A percentile compares a stretch with the other conserved stretches of the same genome.
These are phyloP conservation scores for Exobasidium cylindrosporum DNA, from an alignment of 1,284 basidiomycete genomes.

Conservation along the genomic window DNA sequence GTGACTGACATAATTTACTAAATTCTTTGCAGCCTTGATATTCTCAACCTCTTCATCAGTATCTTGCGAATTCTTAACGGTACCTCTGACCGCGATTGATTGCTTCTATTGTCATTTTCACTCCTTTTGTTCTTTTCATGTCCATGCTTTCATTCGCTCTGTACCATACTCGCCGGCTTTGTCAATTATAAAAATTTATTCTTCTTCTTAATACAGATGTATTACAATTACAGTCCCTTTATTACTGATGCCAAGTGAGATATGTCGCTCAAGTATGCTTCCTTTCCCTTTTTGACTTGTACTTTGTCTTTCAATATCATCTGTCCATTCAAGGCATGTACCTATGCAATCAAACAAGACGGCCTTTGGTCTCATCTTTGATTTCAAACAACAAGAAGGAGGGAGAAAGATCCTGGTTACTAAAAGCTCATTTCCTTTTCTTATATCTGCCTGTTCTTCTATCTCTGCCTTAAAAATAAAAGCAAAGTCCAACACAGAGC, in stretches of 20 bases:
- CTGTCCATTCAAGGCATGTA: slow-evolving; percentile 1
- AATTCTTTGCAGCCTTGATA: slow-evolving; percentile 54
- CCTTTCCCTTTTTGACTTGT: not conserved
- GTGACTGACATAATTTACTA: too few species aligned
- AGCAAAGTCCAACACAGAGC: too few species aligned
- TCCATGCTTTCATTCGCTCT: not conserved
- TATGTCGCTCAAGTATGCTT: not conserved
- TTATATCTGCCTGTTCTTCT: too few species aligned
- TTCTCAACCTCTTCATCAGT: slow-evolving; percentile 69
- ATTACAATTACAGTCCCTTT: not conserved
- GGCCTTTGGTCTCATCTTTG: not conserved
- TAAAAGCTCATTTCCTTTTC: too few species aligned
- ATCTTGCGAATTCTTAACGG: slow-evolving; percentile 60
- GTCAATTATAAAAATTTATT: too few species aligned
- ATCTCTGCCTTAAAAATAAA: too few species aligned
- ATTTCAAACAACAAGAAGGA: too few species aligned
- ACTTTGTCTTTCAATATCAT: slow-evolving; percentile 5
- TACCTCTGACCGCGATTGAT: slow-evolving; percentile 9
- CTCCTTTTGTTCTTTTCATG: not conserved
- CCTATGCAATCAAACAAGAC: slow-evolving; percentile 1
- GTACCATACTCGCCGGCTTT: slow-evolving; percentile 1
- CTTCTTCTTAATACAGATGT: too few species aligned
- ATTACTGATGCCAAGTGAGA: not conserved
- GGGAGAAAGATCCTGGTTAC: too few species aligned
- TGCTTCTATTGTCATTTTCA: too few species aligned